Evolutionary conservation across 352 stramenopile species (phyloP).

Genomic region (Globisporangium solare): DNA sequence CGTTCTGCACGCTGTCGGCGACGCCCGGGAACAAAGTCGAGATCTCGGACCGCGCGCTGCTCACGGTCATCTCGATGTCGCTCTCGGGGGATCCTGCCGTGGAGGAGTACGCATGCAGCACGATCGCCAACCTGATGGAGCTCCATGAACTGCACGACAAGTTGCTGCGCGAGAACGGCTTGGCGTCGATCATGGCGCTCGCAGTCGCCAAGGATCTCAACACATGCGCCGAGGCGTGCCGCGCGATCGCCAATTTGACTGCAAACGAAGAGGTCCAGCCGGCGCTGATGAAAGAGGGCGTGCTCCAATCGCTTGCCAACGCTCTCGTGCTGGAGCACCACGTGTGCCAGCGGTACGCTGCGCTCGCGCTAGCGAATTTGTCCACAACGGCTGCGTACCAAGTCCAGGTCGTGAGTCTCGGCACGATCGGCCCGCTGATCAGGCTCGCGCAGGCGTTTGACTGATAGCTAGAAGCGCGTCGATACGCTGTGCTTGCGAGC

Average conservation of each 20-base stretch:
- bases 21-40: slow-evolving; percentile 96
- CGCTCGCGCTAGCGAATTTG: slow-evolving; percentile 92
- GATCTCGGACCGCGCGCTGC: slow-evolving; percentile 91
- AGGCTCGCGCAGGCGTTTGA: slow-evolving; percentile 81
- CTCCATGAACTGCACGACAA: slow-evolving; percentile 93
- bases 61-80: slow-evolving; percentile 94
- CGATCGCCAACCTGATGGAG: slow-evolving; percentile 95
- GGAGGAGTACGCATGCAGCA: slow-evolving; percentile 92
- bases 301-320: slow-evolving; percentile 87
- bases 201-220: slow-evolving; percentile 87
- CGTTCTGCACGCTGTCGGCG: slow-evolving; percentile 92
- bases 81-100: slow-evolving; percentile 88
- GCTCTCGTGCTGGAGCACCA: slow-evolving; percentile 87
- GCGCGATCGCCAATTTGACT: slow-evolving; percentile 93
- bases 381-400: slow-evolving; percentile 91
- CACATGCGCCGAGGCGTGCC: slow-evolving; percentile 89
- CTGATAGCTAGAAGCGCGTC: slow-evolving; percentile 90
- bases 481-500: slow-evolving; percentile 92
- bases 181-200: slow-evolving; percentile 91
- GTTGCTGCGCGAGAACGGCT: slow-evolving; percentile 91
- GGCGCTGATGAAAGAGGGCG: slow-evolving; percentile 89
- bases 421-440: slow-evolving; percentile 90
- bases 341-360: slow-evolving; percentile 92
- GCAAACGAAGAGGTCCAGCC: slow-evolving; percentile 92
- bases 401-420: slow-evolving; percentile 93